Conservation (phyloP, 495 filamentous ascomycete species). For the Penicillium roqueforti region DNA sequence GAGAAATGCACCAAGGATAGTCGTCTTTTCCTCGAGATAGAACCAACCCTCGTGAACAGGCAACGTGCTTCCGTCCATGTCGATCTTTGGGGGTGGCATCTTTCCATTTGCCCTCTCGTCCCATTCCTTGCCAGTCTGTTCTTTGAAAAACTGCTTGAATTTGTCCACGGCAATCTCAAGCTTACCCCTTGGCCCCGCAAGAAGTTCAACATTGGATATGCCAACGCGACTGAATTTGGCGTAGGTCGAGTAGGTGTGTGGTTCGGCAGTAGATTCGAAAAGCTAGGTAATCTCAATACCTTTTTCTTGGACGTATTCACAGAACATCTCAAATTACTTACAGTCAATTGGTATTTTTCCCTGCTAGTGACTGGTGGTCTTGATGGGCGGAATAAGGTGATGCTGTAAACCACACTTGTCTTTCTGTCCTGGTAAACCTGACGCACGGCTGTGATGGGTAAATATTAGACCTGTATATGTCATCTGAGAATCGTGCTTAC, state of each 20-base stretch:
- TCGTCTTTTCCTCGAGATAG: constrained; percentile 16
- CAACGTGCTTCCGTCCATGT: constrained; percentile 23
- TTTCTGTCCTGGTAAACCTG: constrained; percentile 20
- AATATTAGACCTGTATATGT: not conserved
- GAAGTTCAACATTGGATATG: constrained; percentile 17
- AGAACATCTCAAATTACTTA: constrained; percentile 11
- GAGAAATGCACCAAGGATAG: constrained; percentile 23
- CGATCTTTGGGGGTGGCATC: constrained; percentile 14
- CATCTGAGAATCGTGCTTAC: not conserved
- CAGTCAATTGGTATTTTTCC: constrained; percentile 23
- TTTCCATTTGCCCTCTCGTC: constrained; percentile 35
- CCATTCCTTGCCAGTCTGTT: constrained; percentile 55
- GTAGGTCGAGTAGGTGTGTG: constrained; percentile 43
- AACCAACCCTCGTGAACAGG: constrained; percentile 37
- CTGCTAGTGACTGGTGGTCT: not conserved
- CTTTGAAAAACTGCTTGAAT: constrained; percentile 55
- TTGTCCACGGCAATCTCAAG: constrained; percentile 34
- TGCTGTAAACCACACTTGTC: constrained; percentile 13
- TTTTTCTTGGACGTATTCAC: not conserved
- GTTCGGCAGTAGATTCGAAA: constrained; percentile 46
- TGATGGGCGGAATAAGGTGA: constrained; percentile 17
- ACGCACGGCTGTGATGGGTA: constrained; percentile 20
- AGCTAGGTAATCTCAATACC: constrained; percentile 34
- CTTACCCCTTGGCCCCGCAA: constrained; percentile 30
- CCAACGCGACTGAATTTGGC: constrained; percentile 35